Evolutionary conservation across 148 eudicot species (phyloP).

Genomic region (Pouteria glomerata): DNA sequence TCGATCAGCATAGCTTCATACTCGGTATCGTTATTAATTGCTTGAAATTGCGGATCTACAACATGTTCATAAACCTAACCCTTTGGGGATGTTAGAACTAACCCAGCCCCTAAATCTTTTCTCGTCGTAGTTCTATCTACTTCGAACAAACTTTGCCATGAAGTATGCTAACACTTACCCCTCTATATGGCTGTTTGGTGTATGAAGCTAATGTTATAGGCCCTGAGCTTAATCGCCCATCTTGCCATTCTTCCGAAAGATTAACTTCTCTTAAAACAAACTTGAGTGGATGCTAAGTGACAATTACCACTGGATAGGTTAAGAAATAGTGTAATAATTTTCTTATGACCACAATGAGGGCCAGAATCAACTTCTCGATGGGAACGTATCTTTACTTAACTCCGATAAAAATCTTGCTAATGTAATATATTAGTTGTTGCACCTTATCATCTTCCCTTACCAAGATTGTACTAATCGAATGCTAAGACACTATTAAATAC

Average conservation of each 20-base stretch:
- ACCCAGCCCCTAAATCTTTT: too few relatives aligned
- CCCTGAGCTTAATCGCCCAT: background rate
- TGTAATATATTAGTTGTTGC: background rate
- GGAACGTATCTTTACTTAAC: background rate
- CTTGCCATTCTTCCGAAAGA: background rate
- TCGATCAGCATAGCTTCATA: too few relatives aligned
- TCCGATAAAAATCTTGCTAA: background rate
- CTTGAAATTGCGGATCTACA: too few relatives aligned
- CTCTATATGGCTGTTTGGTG: too few relatives aligned
- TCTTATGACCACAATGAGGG: background rate
- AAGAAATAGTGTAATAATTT: background rate
- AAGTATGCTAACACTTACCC: too few relatives aligned
- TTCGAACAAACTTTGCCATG: too few relatives aligned
- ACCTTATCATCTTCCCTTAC: background rate
- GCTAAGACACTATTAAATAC: background rate
- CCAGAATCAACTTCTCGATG: background rate
- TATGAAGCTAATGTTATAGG: too few relatives aligned
- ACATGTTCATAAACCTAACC: too few relatives aligned
- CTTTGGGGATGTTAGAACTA: too few relatives aligned
- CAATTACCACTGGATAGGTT: background rate
- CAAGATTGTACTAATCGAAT: background rate
- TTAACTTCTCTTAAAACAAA: background rate
- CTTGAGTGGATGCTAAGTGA: background rate
- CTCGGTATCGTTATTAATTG: too few relatives aligned
- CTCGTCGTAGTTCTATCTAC: too few relatives aligned